phyloP scores from a whole-genome alignment of 2,329 filamentous ascomycete species.

The Ciborinia camelliae region DNA sequence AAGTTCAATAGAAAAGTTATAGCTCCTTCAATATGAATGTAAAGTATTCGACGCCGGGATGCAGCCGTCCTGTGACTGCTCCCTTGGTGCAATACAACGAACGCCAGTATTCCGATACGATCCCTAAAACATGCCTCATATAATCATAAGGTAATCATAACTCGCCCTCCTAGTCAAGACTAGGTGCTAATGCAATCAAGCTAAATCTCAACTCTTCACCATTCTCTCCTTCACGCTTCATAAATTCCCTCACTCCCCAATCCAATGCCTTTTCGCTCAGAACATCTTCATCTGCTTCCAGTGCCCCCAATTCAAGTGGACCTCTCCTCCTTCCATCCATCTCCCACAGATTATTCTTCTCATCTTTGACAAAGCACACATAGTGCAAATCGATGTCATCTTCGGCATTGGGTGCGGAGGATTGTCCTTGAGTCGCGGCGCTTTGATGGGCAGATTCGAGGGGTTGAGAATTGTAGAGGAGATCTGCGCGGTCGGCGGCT shows the following conservation, averaged over 20 bases:
- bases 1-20: background rate
- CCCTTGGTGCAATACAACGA: constrained; percentile 6
- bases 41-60: background rate
- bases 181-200: constrained; percentile 33
- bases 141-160: constrained; percentile 6
- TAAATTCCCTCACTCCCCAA: constrained; percentile 53
- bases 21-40: background rate
- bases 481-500: constrained; percentile 62
- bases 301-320: constrained; percentile 42
- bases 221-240: constrained; percentile 31
- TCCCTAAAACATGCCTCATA: background rate
- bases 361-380: constrained; percentile 85
- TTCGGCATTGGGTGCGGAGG: constrained; percentile 69
- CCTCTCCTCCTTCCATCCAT: constrained; percentile 69
- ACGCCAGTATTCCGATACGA: background rate
- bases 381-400: constrained; percentile 89
- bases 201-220: constrained; percentile 36
- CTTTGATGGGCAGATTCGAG: constrained; percentile 77
- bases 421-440: constrained; percentile 77
- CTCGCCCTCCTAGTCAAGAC: constrained; percentile 22
- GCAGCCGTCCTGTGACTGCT: background rate
- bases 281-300: constrained; percentile 64
- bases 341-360: constrained; percentile 64
- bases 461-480: constrained; percentile 74
- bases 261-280: constrained; percentile 72